Conservation (phyloP, 257 asterid genomes). For the Plantago major region DNA sequence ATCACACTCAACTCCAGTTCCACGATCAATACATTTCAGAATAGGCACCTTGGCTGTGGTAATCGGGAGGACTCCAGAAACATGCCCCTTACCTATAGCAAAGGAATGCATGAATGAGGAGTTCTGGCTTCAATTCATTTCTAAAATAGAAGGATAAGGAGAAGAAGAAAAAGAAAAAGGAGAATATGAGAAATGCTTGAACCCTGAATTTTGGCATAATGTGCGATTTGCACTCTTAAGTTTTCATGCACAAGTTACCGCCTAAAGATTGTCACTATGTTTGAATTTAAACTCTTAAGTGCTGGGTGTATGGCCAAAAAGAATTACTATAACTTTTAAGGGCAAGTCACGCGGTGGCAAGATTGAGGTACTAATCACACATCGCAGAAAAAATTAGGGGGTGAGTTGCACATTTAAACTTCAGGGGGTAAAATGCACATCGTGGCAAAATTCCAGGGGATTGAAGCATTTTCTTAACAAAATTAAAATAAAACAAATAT, state of each 20-base stretch:
- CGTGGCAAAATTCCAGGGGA: neutral
- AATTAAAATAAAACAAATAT: neutral
- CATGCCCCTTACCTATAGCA: conserved; percentile 71
- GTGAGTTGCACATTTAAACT: neutral
- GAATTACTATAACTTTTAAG: no score
- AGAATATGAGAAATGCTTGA: no score
- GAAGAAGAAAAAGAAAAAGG: neutral
- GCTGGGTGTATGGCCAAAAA: no score
- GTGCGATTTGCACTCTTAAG: neutral
- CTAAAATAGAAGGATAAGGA: neutral
- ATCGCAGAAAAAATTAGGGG: neutral
- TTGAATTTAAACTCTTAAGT: no score
- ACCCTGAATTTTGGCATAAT: neutral
- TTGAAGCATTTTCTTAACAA: neutral
- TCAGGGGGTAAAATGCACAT: neutral
- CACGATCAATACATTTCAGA: conserved; percentile 83
- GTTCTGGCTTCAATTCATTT: conserved; percentile 12
- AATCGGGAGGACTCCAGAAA: conserved; percentile 70
- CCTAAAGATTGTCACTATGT: no score
- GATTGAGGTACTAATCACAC: neutral
- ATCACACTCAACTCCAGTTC: conserved; percentile 97
- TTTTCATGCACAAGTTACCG: neutral
- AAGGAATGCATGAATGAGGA: conserved; percentile 27
- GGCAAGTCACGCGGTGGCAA: neutral
- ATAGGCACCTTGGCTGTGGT: conserved; percentile 90